Evolutionary conservation across 345 rosid species (phyloP).

Genomic region (Eucalyptus coolabah): DNA sequence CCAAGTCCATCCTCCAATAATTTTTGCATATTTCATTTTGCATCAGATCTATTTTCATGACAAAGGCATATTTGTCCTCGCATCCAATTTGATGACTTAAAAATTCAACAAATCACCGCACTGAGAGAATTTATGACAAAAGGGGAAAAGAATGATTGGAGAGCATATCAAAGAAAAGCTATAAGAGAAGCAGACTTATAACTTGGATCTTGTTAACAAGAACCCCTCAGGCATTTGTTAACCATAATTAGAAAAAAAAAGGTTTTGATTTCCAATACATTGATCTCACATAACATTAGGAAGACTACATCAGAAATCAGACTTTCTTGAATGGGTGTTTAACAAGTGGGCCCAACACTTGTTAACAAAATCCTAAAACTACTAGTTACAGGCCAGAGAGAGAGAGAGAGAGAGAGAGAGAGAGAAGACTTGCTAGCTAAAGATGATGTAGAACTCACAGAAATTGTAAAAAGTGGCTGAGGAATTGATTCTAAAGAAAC

Average conservation of each 20-base stretch:
- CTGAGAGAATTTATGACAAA: neutral
- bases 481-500: neutral
- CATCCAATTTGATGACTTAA: neutral
- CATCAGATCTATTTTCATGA: neutral
- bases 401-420: neutral
- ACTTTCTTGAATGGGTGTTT: neutral
- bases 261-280: neutral
- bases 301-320: neutral
- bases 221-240: neutral
- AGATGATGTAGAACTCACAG: neutral
- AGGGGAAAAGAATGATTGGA: neutral
- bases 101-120: neutral
- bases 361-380: neutral
- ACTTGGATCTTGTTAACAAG: neutral
- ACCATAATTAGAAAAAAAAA: neutral
- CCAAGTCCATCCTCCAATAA: neutral
- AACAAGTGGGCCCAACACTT: neutral
- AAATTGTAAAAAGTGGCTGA: neutral
- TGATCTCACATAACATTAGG: neutral
- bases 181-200: neutral
- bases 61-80: neutral
- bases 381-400: neutral
- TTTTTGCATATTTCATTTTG: neutral
- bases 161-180: neutral
- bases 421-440: neutral